Evolutionary conservation across 169 alveolate genomes (phyloP).

Genomic region (Besnoitia besnoiti): DNA sequence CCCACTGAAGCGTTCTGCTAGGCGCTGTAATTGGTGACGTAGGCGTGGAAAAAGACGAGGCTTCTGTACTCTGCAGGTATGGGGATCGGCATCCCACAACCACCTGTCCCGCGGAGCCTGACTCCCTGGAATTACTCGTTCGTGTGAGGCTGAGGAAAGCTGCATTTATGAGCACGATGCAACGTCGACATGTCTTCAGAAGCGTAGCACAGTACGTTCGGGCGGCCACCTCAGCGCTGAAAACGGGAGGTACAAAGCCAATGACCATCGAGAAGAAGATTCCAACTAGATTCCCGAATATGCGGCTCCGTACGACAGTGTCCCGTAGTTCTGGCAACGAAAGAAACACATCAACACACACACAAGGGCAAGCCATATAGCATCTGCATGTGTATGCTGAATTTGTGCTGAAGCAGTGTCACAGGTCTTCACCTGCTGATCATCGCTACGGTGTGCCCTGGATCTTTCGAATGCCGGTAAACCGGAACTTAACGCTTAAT

Average conservation of each 20-base stretch:
- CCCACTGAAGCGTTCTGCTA: slow-evolving; percentile 1
- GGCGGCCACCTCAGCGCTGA: slow-evolving; percentile 24
- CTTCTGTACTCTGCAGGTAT: neutral
- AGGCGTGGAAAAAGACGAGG: neutral
- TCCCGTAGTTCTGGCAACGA: neutral
- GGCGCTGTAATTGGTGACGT: slow-evolving; percentile 9
- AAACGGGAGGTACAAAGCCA: neutral
- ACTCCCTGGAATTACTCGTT: neutral
- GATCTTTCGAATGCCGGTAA: no score
- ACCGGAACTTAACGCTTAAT: no score
- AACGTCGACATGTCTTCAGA: slow-evolving; percentile 27
- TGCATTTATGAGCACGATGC: neutral
- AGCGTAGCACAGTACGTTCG: slow-evolving; percentile 41
- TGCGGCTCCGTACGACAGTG: slow-evolving; percentile 41
- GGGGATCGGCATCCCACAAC: neutral
- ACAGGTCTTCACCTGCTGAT: no score
- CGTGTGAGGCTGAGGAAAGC: slow-evolving; percentile 26
- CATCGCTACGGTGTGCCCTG: no score
- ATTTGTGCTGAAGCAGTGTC: no score
- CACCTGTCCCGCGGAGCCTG: neutral
- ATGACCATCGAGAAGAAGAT: neutral
- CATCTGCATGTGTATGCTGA: no score
- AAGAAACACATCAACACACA: neutral
- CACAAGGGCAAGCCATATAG: neutral
- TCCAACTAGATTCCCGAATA: slow-evolving; percentile 20